Percentiles rank a stretch among this genome's conserved stretches.
Evolutionary conservation across 2,329 filamentous ascomycete species (phyloP).

Genomic region (Claviceps maximensis): DNA sequence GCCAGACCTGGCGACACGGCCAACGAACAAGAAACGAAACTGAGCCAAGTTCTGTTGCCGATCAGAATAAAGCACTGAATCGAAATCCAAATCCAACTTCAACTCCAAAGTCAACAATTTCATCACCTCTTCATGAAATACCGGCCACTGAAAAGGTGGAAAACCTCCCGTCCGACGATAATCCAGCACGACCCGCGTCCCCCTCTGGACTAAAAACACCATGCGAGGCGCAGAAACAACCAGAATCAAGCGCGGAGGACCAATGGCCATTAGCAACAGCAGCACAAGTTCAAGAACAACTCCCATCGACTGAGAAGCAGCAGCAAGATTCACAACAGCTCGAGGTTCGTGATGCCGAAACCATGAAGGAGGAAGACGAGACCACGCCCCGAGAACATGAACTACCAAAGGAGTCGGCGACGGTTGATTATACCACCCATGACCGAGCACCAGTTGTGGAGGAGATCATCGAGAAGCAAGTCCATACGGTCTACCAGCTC

Average conservation of each 20-base stretch:
- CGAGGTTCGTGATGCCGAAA: too few species aligned
- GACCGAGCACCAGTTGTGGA: constrained; percentile 1
- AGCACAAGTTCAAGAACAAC: too few species aligned
- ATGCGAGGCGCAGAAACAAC: neutral
- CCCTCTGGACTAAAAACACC: neutral
- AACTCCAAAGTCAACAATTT: too few species aligned
- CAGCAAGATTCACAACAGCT: too few species aligned
- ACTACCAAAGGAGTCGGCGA: neutral
- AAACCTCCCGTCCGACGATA: neutral
- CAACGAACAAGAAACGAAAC: neutral
- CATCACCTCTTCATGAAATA: neutral
- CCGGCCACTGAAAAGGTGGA: neutral
- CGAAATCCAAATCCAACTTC: too few species aligned
- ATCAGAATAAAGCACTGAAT: neutral
- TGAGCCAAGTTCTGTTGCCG: neutral
- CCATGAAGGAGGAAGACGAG: neutral
- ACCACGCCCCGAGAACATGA: neutral
- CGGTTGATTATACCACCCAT: constrained; percentile 1
- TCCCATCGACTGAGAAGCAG: too few species aligned
- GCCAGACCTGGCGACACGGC: neutral
- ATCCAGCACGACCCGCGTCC: neutral
- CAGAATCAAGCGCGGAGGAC: neutral
- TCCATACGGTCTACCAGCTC: constrained; percentile 2
- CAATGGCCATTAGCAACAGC: neutral
- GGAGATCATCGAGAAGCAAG: neutral